Conservation (phyloP, 371 early-diverging fungal species). For the Mucor ambiguus region DNA sequence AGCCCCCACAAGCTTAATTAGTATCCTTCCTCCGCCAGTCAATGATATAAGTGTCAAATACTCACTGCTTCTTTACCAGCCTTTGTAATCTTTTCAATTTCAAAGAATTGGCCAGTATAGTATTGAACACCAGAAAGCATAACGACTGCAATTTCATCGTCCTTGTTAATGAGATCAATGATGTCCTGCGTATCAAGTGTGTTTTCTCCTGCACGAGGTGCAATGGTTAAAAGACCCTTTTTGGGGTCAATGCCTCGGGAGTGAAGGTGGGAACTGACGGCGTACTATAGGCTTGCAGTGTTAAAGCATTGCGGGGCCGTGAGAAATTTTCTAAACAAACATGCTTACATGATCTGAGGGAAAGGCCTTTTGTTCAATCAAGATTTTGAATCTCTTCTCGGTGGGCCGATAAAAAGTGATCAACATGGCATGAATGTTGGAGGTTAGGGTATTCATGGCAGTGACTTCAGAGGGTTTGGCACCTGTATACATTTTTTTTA, state of each 20-base stretch:
- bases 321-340: slow-evolving; percentile 28
- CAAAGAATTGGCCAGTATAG: slow-evolving; percentile 95
- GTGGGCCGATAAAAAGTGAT: slow-evolving; percentile 93
- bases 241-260: slow-evolving; percentile 81
- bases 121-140: slow-evolving; percentile 94
- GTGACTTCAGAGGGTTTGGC: slow-evolving; percentile 85
- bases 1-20: too few relatives aligned
- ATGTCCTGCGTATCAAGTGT: slow-evolving; percentile 83
- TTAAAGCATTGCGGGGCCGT: slow-evolving; percentile 13
- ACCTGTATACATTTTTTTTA: slow-evolving; percentile 47
- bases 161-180: slow-evolving; percentile 70
- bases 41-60: background rate
- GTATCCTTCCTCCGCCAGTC: too few relatives aligned
- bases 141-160: slow-evolving; percentile 83
- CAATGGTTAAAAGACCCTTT: slow-evolving; percentile 71
- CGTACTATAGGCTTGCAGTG: slow-evolving; percentile 59
- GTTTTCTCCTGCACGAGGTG: slow-evolving; percentile 76
- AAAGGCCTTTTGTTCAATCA: slow-evolving; percentile 93
- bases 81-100: slow-evolving; percentile 83
- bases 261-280: slow-evolving; percentile 83
- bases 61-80: slow-evolving; percentile 80
- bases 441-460: slow-evolving; percentile 91
- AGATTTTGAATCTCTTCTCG: slow-evolving; percentile 72
- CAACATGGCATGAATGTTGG: slow-evolving; percentile 90
- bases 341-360: slow-evolving; percentile 86